Base-by-base conservation (phyloP, 192 early-diverging fungal genomes). In the Mycoemilia scoparia region DNA sequence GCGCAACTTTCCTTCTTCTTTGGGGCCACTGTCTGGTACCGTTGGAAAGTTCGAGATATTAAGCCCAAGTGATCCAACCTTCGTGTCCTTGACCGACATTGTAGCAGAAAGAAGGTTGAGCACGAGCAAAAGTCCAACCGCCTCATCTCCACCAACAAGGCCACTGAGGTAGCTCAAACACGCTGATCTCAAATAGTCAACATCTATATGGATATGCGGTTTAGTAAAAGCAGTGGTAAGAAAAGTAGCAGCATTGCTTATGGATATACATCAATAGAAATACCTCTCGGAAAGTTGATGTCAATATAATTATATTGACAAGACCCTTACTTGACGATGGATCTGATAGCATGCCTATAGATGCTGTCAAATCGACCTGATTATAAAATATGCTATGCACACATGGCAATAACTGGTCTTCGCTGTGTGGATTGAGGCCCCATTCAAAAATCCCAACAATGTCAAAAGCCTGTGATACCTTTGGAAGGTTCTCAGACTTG, bases 51-150 rank as follows among this genome's bases (percentile, higher is more conserved):
- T 64, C 7, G 62, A 64, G 23, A 84, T 51, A 32, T 79, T 81
- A 25, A 84, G 62, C 36, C 54, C 60, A 19, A 81, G 64, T 43
- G 77, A 70, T 18, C 81, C 81, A 25, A 84, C 62, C 18, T 70
- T 69, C 4, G 71, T 38, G 24, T 42, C 54, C 36, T 66, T 52
- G 1, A 60, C 53, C 4, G 29, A 25, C 10, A 53, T 50, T 1
- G 53, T 54, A 23, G 59, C 59, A 4, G 78, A 74, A 27, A 81
- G 49, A 20, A 77, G 46, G 34, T 81, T 74, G 5, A 84, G 57
- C 19, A 81, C 46, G 12, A 81, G 61, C 23, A 69, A 73, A 39
- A 77, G 74, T 3, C 77, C 76, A 16, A 67, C 74, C 43, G 81
- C 40, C 7, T 45, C 34, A 54, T 81, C 81, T 11, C 67, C 73